Evolutionary conservation across 192 early-diverging fungal species (phyloP).

Genomic region (Geosiphon pyriformis): DNA sequence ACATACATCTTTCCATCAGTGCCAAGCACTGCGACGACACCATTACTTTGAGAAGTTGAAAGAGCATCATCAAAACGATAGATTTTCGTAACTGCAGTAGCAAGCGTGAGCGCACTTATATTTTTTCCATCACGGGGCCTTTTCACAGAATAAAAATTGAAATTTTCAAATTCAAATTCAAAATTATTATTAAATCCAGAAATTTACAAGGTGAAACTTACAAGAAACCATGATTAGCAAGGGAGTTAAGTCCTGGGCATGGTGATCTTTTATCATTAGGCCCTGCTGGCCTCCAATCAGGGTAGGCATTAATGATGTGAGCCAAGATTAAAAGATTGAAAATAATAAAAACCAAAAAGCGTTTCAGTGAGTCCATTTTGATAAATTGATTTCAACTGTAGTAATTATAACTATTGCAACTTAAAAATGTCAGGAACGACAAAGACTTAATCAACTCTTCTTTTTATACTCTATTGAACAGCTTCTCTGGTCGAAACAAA

Average conservation of each 20-base stretch:
- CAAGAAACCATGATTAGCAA: slow-evolving; percentile 21
- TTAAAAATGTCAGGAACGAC: too few relatives aligned
- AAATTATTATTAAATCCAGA: not conserved
- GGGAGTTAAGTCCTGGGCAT: slow-evolving; percentile 3
- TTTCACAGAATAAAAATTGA: not conserved
- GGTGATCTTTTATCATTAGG: slow-evolving; percentile 15
- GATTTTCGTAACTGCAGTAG: not conserved
- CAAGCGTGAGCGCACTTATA: not conserved
- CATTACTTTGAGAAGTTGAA: not conserved
- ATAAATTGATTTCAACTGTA: too few relatives aligned
- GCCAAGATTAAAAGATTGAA: too few relatives aligned
- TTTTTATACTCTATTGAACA: too few relatives aligned
- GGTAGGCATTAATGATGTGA: too few relatives aligned
- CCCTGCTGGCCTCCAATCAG: slow-evolving; percentile 11
- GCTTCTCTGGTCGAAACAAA: too few relatives aligned
- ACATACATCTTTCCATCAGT: not conserved
- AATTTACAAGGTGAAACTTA: not conserved
- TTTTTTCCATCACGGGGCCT: slow-evolving; percentile 5
- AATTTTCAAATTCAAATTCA: not conserved
- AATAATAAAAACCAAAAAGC: too few relatives aligned
- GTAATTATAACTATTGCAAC: too few relatives aligned
- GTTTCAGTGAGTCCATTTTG: too few relatives aligned
- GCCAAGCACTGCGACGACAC: not conserved
- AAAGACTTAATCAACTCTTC: too few relatives aligned
- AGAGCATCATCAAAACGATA: not conserved